phyloP scores from a whole-genome alignment of 2,329 filamentous ascomycete genomes.

The Beauveria caledonica region DNA sequence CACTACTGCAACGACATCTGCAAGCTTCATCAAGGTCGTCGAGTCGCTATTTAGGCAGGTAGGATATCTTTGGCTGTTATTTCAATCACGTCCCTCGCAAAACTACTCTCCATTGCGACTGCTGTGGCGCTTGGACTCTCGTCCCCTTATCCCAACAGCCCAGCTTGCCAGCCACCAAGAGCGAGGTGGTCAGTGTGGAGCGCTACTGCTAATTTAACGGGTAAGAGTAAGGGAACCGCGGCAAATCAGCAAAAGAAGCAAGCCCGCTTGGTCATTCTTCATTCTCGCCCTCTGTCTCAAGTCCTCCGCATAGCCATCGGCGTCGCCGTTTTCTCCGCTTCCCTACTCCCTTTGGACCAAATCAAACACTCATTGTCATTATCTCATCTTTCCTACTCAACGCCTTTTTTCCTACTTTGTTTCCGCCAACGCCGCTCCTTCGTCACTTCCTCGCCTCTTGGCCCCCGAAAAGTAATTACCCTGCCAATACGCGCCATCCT shows the following conservation, averaged over 20 bases:
- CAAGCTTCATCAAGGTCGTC: background rate
- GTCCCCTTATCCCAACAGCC: background rate
- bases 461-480: background rate
- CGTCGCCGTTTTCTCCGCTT: background rate
- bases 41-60: no score
- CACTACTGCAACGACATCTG: background rate
- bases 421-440: background rate
- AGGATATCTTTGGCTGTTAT: background rate
- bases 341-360: background rate
- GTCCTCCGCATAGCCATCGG: background rate
- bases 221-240: background rate
- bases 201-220: constrained; percentile 11
- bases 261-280: background rate
- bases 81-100: background rate
- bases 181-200: background rate
- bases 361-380: background rate
- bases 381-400: background rate
- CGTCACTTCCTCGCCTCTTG: background rate
- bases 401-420: background rate
- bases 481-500: background rate
- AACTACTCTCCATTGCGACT: background rate
- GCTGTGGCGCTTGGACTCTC: constrained; percentile 7
- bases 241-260: background rate
- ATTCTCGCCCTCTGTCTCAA: background rate
- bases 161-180: background rate